A percentile compares a stretch with the other conserved stretches of the same genome.
phyloP scores from a whole-genome alignment of 2,329 filamentous ascomycete species.

The Cladosporium austrohemisphaericum region DNA sequence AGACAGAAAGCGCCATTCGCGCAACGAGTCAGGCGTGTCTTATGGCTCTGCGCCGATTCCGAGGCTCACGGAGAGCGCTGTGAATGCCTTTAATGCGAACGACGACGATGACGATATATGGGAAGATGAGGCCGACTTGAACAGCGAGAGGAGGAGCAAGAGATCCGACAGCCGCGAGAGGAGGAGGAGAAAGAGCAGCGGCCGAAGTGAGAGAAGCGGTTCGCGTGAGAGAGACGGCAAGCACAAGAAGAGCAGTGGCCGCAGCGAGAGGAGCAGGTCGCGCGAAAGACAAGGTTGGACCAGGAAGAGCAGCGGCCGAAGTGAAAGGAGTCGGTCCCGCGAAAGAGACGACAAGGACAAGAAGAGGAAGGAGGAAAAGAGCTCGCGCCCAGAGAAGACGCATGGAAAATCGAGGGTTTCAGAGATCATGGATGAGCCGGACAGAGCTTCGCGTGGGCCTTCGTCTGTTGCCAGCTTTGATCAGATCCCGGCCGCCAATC shows the following conservation, averaged over 20 bases:
- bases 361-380: slow-evolving; percentile 16
- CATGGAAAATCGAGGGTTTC: slow-evolving; percentile 18
- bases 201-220: slow-evolving; percentile 25
- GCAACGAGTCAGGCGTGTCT: slow-evolving; percentile 27
- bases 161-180: slow-evolving; percentile 10
- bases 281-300: slow-evolving; percentile 15
- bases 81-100: slow-evolving; percentile 30
- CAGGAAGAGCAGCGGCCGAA: slow-evolving; percentile 29
- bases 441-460: slow-evolving; percentile 23
- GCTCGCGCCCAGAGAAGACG: slow-evolving; percentile 19
- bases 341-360: slow-evolving; percentile 22
- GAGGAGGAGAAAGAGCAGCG: slow-evolving; percentile 21
- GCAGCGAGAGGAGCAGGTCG: slow-evolving; percentile 12
- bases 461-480: slow-evolving; percentile 30
- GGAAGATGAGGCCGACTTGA: slow-evolving; percentile 29
- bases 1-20: slow-evolving; percentile 35
- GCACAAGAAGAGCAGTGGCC: slow-evolving; percentile 20
- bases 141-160: slow-evolving; percentile 28
- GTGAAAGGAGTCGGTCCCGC: slow-evolving; percentile 26
- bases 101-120: slow-evolving; percentile 31
- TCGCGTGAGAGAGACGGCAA: slow-evolving; percentile 20
- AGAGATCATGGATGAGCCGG: slow-evolving; percentile 14
- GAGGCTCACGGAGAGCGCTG: slow-evolving; percentile 33
- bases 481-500: slow-evolving; percentile 31
- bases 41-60: slow-evolving; percentile 21